Evolutionary conservation across 176 grass and related monocot species (phyloP).

Genomic region (Rhynchospora breviuscula): DNA sequence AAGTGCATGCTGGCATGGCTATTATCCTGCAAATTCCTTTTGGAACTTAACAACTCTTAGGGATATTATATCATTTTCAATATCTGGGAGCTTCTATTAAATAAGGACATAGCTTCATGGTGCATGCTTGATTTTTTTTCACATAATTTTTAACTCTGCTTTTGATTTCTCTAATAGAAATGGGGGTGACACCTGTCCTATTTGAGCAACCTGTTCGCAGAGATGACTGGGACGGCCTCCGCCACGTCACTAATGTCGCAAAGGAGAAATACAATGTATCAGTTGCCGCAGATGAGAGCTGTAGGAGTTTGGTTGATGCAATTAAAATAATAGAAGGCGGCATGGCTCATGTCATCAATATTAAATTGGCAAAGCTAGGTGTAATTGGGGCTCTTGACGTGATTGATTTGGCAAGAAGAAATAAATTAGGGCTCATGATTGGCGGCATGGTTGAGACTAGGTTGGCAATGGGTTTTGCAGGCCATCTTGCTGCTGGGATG

Average conservation of each 20-base stretch:
- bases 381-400: constrained; percentile 70
- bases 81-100: neutral
- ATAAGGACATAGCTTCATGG: too few species aligned
- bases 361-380: constrained; percentile 86
- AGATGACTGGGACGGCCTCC: constrained; percentile 88
- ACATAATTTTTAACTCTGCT: neutral
- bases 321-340: constrained; percentile 70
- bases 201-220: constrained; percentile 95
- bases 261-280: constrained; percentile 74
- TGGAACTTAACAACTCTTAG: too few species aligned
- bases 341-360: constrained; percentile 89
- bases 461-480: constrained; percentile 82
- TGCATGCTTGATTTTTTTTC: neutral
- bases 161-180: constrained; percentile 43
- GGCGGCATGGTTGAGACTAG: constrained; percentile 98
- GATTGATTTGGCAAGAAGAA: constrained; percentile 66
- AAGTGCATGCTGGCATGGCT: too few species aligned
- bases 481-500: constrained; percentile 88
- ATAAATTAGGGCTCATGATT: constrained; percentile 66
- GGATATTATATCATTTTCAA: too few species aligned
- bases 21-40: too few species aligned
- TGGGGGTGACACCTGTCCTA: constrained; percentile 75
- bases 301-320: constrained; percentile 62
- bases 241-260: constrained; percentile 53
- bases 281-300: constrained; percentile 96